Conservation (phyloP, 1,284 basidiomycete genomes). For the Malassezia vespertilionis region DNA sequence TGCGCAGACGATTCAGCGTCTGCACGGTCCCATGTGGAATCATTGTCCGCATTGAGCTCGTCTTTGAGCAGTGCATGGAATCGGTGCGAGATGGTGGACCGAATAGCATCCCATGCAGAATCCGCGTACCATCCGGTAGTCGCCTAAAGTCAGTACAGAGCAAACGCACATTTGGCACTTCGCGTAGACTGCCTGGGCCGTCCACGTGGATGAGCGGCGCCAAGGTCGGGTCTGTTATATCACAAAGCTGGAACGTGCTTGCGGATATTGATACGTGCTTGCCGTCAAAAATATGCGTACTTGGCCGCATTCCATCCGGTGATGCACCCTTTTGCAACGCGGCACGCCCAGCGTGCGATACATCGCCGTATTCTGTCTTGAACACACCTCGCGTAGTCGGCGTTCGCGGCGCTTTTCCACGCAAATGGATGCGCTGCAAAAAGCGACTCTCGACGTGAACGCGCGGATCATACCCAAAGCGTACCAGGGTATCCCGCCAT, state of each 20-base stretch:
- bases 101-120: slow-evolving; percentile 25
- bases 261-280: slow-evolving; percentile 61
- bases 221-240: slow-evolving; percentile 67
- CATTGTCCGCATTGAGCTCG: neutral
- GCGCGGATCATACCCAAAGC: slow-evolving; percentile 80
- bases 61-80: slow-evolving; percentile 20
- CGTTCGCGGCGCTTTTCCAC: slow-evolving; percentile 13
- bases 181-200: slow-evolving; percentile 8
- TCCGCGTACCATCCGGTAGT: slow-evolving; percentile 33
- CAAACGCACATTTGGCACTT: slow-evolving; percentile 14
- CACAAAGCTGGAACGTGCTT: slow-evolving; percentile 83
- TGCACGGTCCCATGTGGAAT: no score
- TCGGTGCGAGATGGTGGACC: slow-evolving; percentile 18
- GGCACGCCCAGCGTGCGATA: neutral
- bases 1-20: neutral
- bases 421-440: slow-evolving; percentile 24
- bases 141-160: slow-evolving; percentile 1
- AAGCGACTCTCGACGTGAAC: slow-evolving; percentile 60
- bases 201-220: slow-evolving; percentile 21
- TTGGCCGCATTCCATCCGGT: slow-evolving; percentile 14
- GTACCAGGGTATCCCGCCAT: slow-evolving; percentile 77
- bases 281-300: slow-evolving; percentile 80
- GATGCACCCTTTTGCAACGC: neutral
- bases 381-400: slow-evolving; percentile 6
- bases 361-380: slow-evolving; percentile 10